Evolutionary conservation across 1,284 basidiomycete genomes (phyloP).

Genomic region (Melampsora americana): DNA sequence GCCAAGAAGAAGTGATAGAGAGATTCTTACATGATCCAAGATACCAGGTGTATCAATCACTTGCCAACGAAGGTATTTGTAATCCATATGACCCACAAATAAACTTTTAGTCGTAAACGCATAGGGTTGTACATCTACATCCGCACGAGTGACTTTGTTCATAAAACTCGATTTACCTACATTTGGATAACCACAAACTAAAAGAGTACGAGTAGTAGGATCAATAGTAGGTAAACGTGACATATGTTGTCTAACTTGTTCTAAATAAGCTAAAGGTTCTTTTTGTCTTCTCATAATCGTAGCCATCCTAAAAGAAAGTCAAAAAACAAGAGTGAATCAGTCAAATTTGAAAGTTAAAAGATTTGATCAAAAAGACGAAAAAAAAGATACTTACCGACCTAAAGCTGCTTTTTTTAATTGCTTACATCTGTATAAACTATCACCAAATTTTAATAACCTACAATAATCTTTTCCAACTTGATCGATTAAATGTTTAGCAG

Average conservation of each 20-base stretch:
- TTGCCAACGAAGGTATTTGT: slow-evolving; percentile 96
- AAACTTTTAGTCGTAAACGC: slow-evolving; percentile 98
- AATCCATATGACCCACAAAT: slow-evolving; percentile 93
- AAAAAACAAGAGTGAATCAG: slow-evolving; percentile 20
- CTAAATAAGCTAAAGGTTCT: slow-evolving; percentile 89
- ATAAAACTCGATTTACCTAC: slow-evolving; percentile 97
- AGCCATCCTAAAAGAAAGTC: slow-evolving; percentile 67
- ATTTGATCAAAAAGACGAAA: too few species aligned
- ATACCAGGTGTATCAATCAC: slow-evolving; percentile 65
- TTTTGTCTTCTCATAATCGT: slow-evolving; percentile 96
- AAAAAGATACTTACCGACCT: slow-evolving; percentile 82
- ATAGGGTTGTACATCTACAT: slow-evolving; percentile 96
- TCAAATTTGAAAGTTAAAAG: too few species aligned
- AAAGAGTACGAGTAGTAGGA: slow-evolving; percentile 89
- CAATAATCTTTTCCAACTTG: slow-evolving; percentile 94
- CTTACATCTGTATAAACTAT: slow-evolving; percentile 92
- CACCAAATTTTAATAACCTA: slow-evolving; percentile 89
- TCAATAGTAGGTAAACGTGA: slow-evolving; percentile 92
- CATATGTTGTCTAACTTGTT: slow-evolving; percentile 95
- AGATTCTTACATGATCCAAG: slow-evolving; percentile 64
- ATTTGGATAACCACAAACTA: slow-evolving; percentile 95
- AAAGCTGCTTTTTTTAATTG: slow-evolving; percentile 91
- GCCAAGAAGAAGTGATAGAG: slow-evolving; percentile 75
- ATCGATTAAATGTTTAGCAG: slow-evolving; percentile 86
- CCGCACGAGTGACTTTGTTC: slow-evolving; percentile 94